phyloP scores from a whole-genome alignment of 768 basidiomycete species.

The Boletus patriciae region DNA sequence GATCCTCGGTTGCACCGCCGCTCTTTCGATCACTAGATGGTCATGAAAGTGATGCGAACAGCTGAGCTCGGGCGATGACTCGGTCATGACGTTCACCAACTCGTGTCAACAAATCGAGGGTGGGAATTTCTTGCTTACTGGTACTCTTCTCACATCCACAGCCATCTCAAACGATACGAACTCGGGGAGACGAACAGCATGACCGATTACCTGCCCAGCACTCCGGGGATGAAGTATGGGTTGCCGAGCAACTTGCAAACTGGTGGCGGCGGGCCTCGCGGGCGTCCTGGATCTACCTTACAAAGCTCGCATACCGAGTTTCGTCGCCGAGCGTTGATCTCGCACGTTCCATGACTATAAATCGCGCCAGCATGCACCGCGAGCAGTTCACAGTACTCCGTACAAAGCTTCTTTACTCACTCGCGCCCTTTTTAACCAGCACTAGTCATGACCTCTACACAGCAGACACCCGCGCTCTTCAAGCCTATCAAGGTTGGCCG shows the following conservation, averaged over 20 bases:
- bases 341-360: neutral
- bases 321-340: neutral
- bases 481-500: too few relatives aligned
- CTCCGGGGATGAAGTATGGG: neutral
- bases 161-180: too few relatives aligned
- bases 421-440: neutral
- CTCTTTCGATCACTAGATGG: too few relatives aligned
- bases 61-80: too few relatives aligned
- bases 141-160: too few relatives aligned
- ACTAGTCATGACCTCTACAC: neutral
- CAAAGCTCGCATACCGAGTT: neutral
- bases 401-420: neutral
- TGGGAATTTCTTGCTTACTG: too few relatives aligned
- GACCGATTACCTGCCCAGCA: neutral
- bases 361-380: neutral
- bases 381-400: neutral
- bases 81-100: too few relatives aligned
- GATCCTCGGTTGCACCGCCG: too few relatives aligned
- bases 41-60: too few relatives aligned
- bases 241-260: neutral
- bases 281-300: neutral
- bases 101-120: too few relatives aligned
- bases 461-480: conserved; percentile 18
- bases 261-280: too few relatives aligned
- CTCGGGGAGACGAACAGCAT: neutral